Evolutionary conservation across 2,329 filamentous ascomycete genomes (phyloP).

Genomic region (Helotiales sp.): DNA sequence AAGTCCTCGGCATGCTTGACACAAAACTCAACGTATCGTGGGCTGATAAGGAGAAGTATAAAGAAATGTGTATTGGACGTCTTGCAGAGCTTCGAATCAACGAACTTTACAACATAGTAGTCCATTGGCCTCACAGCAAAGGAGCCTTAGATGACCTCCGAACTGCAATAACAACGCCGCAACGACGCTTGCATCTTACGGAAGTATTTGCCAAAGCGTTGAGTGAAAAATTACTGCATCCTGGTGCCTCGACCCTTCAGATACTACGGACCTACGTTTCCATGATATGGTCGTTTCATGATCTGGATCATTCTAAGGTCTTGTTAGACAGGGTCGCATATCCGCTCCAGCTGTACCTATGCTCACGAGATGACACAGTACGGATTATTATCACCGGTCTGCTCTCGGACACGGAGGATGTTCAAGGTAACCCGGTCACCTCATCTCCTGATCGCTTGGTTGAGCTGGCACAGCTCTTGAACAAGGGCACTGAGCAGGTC

Average conservation of each 20-base stretch:
- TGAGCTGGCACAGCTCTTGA: conserved; percentile 66
- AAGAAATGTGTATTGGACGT: conserved; percentile 66
- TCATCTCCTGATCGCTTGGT: conserved; percentile 53
- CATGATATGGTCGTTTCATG: conserved; percentile 76
- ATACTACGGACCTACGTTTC: conserved; percentile 77
- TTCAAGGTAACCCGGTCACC: conserved; percentile 35
- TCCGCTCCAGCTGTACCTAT: conserved; percentile 73
- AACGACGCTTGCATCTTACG: conserved; percentile 69
- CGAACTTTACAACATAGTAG: conserved; percentile 77
- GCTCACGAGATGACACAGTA: conserved; percentile 75
- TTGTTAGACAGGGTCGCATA: conserved; percentile 73
- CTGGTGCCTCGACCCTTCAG: conserved; percentile 72
- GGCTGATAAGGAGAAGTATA: conserved; percentile 66
- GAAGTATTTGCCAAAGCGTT: conserved; percentile 67
- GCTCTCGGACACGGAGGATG: conserved; percentile 58
- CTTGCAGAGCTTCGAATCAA: conserved; percentile 68
- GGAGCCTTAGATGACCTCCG: conserved; percentile 75
- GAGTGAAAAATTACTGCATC: conserved; percentile 67
- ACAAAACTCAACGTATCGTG: conserved; percentile 43
- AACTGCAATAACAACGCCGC: conserved; percentile 66
- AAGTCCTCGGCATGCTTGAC: conserved; percentile 51
- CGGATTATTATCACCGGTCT: conserved; percentile 75
- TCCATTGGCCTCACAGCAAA: conserved; percentile 70
- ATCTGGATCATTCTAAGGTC: conserved; percentile 75
- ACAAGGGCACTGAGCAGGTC: conserved; percentile 44